Base-by-base conservation (phyloP, 257 asterid genomes). In the Salvia hispanica region DNA sequence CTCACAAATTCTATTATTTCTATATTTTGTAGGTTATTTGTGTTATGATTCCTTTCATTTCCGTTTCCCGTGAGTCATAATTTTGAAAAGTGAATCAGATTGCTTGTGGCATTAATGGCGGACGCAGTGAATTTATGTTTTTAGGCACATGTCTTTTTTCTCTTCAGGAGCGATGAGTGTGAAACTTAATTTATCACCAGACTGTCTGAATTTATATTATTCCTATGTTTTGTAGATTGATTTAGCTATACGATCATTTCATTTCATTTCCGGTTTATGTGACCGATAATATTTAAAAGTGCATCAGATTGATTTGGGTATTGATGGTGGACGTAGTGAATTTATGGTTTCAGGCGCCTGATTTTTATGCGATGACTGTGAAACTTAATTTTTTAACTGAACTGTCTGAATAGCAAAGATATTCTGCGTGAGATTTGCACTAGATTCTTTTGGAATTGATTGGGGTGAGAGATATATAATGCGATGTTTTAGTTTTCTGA, bases 301-400 rank as follows among this genome's bases (percentile, higher is more conserved):
- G 75, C 57, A 48, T 51, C 57, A 18, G 34, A 51, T 63, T 59
- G 48, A 48, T 56, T 39, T 12, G 36, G 54, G 61, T 52, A 15
- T 40, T 46, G 31, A 8, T 42, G 43, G 62, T 39, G 53, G 58
- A 70, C 28, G 43, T 15, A 4, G 9, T 43, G 58, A 31, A 48
- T 42, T 54, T 11, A 13, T 57, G 66, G 58, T 47, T 58, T 36
- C 9, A 11, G 12, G 72, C 64, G 13, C 18, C 48, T 53, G 33
- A 3, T 52, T 65, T 25, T 52, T 9, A 12, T 14, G 47, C 9
- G 11, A 14, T 43, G 39, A 34, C 14, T 25, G 31, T 53, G 45
- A 53, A 45, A 65, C 10, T 5, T 50, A 53, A 58, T 58, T 36
- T 36, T 25, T 44, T 61, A 13, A 4, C n/a, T 13, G 1, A 33